These are phyloP conservation scores for Cyanodermella asteris DNA, from an alignment of 2,329 filamentous ascomycete species.

Conservation along the genomic window DNA sequence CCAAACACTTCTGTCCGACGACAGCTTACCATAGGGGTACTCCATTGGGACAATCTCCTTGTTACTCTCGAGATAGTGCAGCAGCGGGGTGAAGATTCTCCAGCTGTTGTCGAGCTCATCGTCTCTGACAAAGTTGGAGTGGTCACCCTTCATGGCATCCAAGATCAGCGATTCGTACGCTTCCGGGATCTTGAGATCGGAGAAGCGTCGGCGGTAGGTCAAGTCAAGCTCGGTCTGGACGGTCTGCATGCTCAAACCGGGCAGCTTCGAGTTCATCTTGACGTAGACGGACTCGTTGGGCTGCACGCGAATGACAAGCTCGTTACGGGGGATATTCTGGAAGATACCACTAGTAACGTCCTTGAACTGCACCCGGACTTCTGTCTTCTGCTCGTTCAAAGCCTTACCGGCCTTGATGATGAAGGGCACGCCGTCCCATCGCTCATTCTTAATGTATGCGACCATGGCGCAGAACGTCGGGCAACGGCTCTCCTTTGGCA, in stretches of 20 bases:
- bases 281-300: slow-evolving; percentile 99
- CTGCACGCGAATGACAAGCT: slow-evolving; percentile 97
- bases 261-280: slow-evolving; percentile 99
- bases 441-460: slow-evolving; percentile 97
- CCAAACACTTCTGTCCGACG: not conserved
- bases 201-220: slow-evolving; percentile 95
- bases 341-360: slow-evolving; percentile 98
- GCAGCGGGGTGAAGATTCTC: slow-evolving; percentile 92
- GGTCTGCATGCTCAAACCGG: slow-evolving; percentile 96
- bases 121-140: slow-evolving; percentile 97
- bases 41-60: slow-evolving; percentile 99
- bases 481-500: slow-evolving; percentile 91
- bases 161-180: slow-evolving; percentile 96
- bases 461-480: slow-evolving; percentile 96
- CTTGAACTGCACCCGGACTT: slow-evolving; percentile 98
- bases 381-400: slow-evolving; percentile 97
- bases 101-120: slow-evolving; percentile 94
- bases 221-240: slow-evolving; percentile 96
- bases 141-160: slow-evolving; percentile 93
- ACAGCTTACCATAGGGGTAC: slow-evolving; percentile 95
- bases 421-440: slow-evolving; percentile 97
- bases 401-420: slow-evolving; percentile 99
- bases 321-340: slow-evolving; percentile 98
- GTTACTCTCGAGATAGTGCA: slow-evolving; percentile 97
- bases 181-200: slow-evolving; percentile 96